Percentiles rank a stretch among this genome's conserved stretches.
Conservation (phyloP, 169 alveolate species). For the Eimeria acervulina region DNA sequence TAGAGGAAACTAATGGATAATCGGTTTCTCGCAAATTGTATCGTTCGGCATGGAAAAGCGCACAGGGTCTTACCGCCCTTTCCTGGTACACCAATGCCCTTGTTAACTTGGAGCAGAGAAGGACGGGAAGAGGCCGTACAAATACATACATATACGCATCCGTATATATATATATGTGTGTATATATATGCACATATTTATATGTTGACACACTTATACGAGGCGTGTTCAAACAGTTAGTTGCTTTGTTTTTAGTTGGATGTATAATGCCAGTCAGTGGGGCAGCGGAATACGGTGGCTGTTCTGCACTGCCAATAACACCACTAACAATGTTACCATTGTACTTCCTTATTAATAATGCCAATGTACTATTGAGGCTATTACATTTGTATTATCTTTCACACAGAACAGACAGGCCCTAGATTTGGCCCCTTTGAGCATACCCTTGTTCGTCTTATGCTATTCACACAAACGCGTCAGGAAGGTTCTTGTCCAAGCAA, state of each 20-base stretch:
- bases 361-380: too few relatives aligned
- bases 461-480: too few relatives aligned
- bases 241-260: not conserved
- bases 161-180: too few relatives aligned
- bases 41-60: not conserved
- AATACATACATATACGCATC: too few relatives aligned
- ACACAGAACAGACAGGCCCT: not conserved
- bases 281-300: not conserved
- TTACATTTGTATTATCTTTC: not conserved
- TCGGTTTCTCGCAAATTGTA: not conserved
- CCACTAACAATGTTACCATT: too few relatives aligned
- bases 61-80: not conserved
- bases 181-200: too few relatives aligned
- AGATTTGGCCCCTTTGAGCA: too few relatives aligned
- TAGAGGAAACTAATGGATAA: not conserved
- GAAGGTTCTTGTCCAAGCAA: too few relatives aligned
- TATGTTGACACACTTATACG: too few relatives aligned
- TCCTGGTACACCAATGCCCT: not conserved
- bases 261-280: not conserved
- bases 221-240: too few relatives aligned
- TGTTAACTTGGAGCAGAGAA: not conserved
- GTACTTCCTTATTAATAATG: too few relatives aligned
- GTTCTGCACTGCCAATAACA: too few relatives aligned
- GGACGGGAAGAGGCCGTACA: not conserved
- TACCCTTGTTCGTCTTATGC: not conserved